Evolutionary conservation across 805 yeast species (phyloP).

Genomic region (Cyberlindnera amylophila): DNA sequence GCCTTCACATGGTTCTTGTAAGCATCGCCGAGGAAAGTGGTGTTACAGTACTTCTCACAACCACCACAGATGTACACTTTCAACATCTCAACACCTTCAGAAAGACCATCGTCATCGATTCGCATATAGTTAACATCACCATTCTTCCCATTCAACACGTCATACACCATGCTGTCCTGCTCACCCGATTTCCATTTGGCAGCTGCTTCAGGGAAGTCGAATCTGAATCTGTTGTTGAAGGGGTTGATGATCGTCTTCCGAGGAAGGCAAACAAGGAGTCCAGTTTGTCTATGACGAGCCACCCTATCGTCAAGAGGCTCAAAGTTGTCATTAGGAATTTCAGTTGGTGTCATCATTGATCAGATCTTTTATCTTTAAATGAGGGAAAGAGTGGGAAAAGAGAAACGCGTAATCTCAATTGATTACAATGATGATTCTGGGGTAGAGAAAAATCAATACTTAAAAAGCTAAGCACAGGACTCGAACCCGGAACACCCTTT

Average conservation of each 20-base stretch:
- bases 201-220: conserved; percentile 1
- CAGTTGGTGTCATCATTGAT: too few relatives aligned
- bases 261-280: conserved; percentile 2
- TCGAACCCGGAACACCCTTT: too few relatives aligned
- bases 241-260: conserved; percentile 2
- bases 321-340: background rate
- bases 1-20: conserved; percentile 5
- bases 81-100: background rate
- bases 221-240: conserved; percentile 1
- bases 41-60: conserved; percentile 8
- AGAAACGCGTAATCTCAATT: too few relatives aligned
- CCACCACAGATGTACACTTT: conserved; percentile 5
- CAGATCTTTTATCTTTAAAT: too few relatives aligned
- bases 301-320: background rate
- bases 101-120: conserved; percentile 6
- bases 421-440: too few relatives aligned
- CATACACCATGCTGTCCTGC: background rate
- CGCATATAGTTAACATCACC: conserved; percentile 1
- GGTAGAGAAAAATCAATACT: too few relatives aligned
- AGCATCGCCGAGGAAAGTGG: conserved; percentile 1
- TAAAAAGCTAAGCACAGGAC: too few relatives aligned
- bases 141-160: background rate
- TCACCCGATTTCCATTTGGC: background rate
- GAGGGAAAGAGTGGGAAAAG: too few relatives aligned
- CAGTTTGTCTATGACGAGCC: conserved; percentile 4